Evolutionary conservation across 1,284 basidiomycete species (phyloP).

Genomic region (Pseudozyma sp.): DNA sequence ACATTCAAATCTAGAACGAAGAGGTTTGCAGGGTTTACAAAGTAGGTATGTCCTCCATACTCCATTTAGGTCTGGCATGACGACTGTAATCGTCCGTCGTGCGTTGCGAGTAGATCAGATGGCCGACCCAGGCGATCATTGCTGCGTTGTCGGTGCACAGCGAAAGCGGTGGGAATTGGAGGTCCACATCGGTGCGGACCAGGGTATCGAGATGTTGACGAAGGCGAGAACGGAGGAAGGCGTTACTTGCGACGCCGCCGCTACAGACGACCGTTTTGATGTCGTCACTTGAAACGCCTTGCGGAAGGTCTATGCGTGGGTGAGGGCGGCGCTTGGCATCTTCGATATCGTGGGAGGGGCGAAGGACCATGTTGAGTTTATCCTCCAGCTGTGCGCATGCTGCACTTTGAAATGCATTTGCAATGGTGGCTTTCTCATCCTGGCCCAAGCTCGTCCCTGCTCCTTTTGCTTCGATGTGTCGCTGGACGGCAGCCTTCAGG

Average conservation of each 20-base stretch:
- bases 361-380: slow-evolving; percentile 52
- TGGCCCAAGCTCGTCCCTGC: slow-evolving; percentile 2
- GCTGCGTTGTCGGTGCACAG: slow-evolving; percentile 67
- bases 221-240: slow-evolving; percentile 48
- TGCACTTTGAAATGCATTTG: slow-evolving; percentile 57
- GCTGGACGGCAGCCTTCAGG: slow-evolving; percentile 49
- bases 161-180: slow-evolving; percentile 62
- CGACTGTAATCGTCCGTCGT: slow-evolving; percentile 42
- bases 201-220: slow-evolving; percentile 33
- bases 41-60: slow-evolving; percentile 52
- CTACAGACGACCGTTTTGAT: slow-evolving; percentile 60
- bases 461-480: slow-evolving; percentile 28
- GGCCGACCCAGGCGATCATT: slow-evolving; percentile 66
- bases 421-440: slow-evolving; percentile 18
- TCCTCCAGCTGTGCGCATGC: slow-evolving; percentile 64
- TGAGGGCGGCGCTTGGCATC: slow-evolving; percentile 12
- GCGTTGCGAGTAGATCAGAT: slow-evolving; percentile 47
- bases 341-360: slow-evolving; percentile 8
- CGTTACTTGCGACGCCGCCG: slow-evolving; percentile 66
- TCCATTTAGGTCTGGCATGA: slow-evolving; percentile 61
- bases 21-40: slow-evolving; percentile 1
- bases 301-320: slow-evolving; percentile 21
- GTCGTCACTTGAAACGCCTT: slow-evolving; percentile 3
- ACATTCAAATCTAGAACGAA: neutral
- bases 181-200: slow-evolving; percentile 34